A percentile compares a stretch with the other conserved stretches of the same genome.
These are phyloP conservation scores for Berberis vulgaris DNA, from an alignment of 164 flowering plant species.

Conservation along the genomic window DNA sequence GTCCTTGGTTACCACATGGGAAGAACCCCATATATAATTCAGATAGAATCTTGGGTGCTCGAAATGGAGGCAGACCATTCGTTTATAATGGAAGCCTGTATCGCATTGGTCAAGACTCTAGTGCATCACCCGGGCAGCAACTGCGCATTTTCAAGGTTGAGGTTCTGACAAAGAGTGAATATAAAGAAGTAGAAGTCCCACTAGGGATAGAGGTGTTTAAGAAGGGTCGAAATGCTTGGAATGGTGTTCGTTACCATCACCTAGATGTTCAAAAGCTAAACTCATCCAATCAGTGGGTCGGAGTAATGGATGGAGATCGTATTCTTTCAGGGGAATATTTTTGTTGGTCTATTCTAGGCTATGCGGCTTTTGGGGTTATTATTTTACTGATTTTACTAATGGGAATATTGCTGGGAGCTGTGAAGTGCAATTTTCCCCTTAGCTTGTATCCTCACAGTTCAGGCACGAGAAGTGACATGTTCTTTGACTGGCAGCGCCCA, in stretches of 20 bases:
- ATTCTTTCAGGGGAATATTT: constrained; percentile 68
- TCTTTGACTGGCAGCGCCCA: constrained; percentile 18
- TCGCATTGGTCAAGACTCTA: constrained; percentile 85
- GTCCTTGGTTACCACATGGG: constrained; percentile 88
- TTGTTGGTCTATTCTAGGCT: constrained; percentile 52
- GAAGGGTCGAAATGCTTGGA: constrained; percentile 83
- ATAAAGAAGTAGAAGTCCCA: constrained; percentile 73
- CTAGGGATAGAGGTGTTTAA: constrained; percentile 37
- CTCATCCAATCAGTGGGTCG: constrained; percentile 60
- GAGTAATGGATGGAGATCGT: constrained; percentile 87
- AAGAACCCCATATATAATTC: constrained; percentile 65
- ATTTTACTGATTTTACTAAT: constrained; percentile 33
- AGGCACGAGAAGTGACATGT: no score
- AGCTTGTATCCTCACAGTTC: constrained; percentile 47
- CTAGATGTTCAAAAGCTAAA: constrained; percentile 67
- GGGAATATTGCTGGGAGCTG: constrained; percentile 70
- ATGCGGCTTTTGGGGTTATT: constrained; percentile 37
- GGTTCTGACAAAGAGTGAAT: constrained; percentile 53
- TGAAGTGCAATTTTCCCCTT: constrained; percentile 63
- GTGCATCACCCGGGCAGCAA: constrained; percentile 62
- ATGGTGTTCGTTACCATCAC: constrained; percentile 81
- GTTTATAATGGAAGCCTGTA: constrained; percentile 53
- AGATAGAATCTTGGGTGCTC: constrained; percentile 52
- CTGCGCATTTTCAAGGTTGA: constrained; percentile 57
- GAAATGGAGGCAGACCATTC: constrained; percentile 92